phyloP scores from a whole-genome alignment of 1,284 basidiomycete species.

The Cutaneotrichosporon dermatis region DNA sequence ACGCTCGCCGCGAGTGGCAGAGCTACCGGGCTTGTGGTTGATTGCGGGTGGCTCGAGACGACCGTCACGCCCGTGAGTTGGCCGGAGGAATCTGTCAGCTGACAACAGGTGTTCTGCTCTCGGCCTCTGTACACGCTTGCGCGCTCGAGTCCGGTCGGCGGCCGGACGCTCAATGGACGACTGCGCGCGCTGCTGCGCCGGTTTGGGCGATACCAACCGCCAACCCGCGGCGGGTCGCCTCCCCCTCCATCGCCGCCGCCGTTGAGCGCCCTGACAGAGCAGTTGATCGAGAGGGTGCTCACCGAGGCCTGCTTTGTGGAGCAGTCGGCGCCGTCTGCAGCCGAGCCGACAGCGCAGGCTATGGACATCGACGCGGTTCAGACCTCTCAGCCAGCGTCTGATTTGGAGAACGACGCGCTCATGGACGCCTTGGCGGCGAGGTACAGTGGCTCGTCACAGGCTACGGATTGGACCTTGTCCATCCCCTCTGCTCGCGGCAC shows the following conservation, averaged over 20 bases:
- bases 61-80: conserved; percentile 73
- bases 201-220: conserved; percentile 53
- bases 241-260: conserved; percentile 1
- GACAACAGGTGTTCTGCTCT: conserved; percentile 74
- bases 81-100: background rate
- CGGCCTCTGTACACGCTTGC: conserved; percentile 77
- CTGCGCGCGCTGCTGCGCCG: conserved; percentile 70
- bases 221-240: background rate
- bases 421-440: conserved; percentile 14
- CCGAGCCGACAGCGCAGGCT: background rate
- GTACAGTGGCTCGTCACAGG: conserved; percentile 18
- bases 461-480: conserved; percentile 21
- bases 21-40: conserved; percentile 86
- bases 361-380: conserved; percentile 1
- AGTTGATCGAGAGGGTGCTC: conserved; percentile 35
- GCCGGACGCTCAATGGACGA: conserved; percentile 72
- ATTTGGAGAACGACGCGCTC: conserved; percentile 11
- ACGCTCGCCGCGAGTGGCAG: conserved; percentile 78
- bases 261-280: conserved; percentile 24
- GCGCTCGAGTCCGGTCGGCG: conserved; percentile 64
- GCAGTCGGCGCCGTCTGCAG: background rate
- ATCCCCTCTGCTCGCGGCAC: conserved; percentile 10
- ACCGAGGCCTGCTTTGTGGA: conserved; percentile 42
- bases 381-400: conserved; percentile 4
- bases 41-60: conserved; percentile 86